Evolutionary conservation across 2,329 filamentous ascomycete genomes (phyloP).

Genomic region (Pyrenochaeta sp.): DNA sequence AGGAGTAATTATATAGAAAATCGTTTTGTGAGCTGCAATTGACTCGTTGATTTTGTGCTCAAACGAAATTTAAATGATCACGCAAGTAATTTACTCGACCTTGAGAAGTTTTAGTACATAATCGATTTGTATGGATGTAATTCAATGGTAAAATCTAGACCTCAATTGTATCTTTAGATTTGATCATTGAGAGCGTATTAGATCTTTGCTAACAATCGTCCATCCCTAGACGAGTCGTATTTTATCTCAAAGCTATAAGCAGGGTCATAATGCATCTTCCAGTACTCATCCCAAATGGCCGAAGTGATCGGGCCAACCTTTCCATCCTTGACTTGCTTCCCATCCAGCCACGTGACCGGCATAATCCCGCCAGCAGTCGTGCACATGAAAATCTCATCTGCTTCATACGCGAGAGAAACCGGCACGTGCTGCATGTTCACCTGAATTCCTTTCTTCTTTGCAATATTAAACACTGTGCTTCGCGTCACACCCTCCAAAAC

Average conservation of each 20-base stretch:
- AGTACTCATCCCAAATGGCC: constrained; percentile 61
- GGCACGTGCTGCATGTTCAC: constrained; percentile 54
- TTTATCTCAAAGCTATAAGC: constrained; percentile 46
- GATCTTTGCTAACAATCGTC: background rate
- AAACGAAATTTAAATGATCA: too few relatives aligned
- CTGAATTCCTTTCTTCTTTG: constrained; percentile 41
- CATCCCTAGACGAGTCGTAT: constrained; percentile 19
- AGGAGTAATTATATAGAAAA: too few relatives aligned
- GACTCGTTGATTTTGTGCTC: too few relatives aligned
- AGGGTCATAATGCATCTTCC: constrained; percentile 56
- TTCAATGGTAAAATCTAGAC: too few relatives aligned
- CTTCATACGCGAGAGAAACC: constrained; percentile 50
- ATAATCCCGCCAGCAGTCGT: constrained; percentile 63
- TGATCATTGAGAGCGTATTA: too few relatives aligned
- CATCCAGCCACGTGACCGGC: constrained; percentile 60
- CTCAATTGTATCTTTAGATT: too few relatives aligned
- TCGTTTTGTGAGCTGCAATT: too few relatives aligned
- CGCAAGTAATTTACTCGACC: too few relatives aligned
- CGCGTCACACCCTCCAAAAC: constrained; percentile 59
- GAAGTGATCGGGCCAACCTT: constrained; percentile 56
- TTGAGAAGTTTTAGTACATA: too few relatives aligned
- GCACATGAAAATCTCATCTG: constrained; percentile 62
- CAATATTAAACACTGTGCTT: constrained; percentile 58
- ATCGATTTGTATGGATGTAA: too few relatives aligned
- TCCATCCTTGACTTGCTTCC: constrained; percentile 50